Conservation (phyloP, 345 rosid genomes). For the Heritiera fomes region DNA sequence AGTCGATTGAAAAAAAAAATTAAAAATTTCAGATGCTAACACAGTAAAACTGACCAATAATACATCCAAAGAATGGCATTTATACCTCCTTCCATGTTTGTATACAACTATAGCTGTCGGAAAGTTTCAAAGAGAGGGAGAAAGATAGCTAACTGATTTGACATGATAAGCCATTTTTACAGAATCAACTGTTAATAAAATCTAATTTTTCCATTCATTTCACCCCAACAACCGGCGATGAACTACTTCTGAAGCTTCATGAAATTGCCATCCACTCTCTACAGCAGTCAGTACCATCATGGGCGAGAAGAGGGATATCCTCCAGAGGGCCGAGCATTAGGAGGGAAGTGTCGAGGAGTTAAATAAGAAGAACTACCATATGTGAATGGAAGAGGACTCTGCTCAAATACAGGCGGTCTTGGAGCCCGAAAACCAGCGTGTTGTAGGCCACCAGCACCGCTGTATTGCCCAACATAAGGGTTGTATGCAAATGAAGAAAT, state of each 20-base stretch:
- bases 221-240: not conserved
- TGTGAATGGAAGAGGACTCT: conserved; percentile 1
- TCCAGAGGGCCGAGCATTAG: conserved; percentile 16
- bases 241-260: conserved; percentile 12
- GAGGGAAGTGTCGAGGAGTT: conserved; percentile 1
- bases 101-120: too few species aligned
- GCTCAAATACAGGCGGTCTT: not conserved
- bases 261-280: not conserved
- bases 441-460: not conserved
- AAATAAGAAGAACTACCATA: conserved; percentile 23
- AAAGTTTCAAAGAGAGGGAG: too few species aligned
- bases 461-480: conserved; percentile 17
- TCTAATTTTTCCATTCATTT: too few species aligned
- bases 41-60: too few species aligned
- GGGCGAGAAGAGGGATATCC: conserved; percentile 6
- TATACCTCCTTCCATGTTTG: too few species aligned
- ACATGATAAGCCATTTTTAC: too few species aligned
- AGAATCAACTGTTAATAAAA: too few species aligned
- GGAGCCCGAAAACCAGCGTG: conserved; percentile 14
- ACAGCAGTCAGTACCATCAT: conserved; percentile 12
- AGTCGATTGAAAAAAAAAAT: too few species aligned
- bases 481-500: not conserved
- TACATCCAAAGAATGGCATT: too few species aligned
- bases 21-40: too few species aligned
- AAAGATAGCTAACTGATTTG: too few species aligned